A percentile compares a stretch with the other conserved stretches of the same genome.
phyloP scores from a whole-genome alignment of 2,329 filamentous ascomycete species.

The Diplodia seriata region DNA sequence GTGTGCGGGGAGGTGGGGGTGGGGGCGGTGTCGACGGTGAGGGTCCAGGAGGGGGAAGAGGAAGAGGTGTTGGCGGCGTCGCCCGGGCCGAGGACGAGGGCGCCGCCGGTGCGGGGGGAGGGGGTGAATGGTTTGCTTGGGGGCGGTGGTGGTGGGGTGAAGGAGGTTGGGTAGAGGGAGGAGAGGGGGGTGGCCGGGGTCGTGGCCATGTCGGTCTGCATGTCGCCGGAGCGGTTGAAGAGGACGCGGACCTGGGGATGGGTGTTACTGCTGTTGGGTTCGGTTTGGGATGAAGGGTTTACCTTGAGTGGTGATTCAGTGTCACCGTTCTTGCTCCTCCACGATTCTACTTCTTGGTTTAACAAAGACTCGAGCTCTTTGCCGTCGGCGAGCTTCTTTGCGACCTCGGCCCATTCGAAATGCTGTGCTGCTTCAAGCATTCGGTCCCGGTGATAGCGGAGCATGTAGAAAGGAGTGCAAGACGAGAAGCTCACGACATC shows the following conservation, averaged over 20 bases:
- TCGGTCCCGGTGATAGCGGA: constrained; percentile 78
- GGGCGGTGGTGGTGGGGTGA: constrained; percentile 54
- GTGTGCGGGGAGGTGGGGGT: constrained; percentile 71
- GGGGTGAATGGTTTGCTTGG: constrained; percentile 40
- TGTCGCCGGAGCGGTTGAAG: constrained; percentile 51
- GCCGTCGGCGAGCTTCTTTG: constrained; percentile 45
- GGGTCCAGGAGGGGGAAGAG: constrained; percentile 49
- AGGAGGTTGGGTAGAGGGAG: constrained; percentile 64
- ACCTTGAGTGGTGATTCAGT: constrained; percentile 42
- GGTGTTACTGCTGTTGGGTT: not conserved
- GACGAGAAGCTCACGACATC: constrained; percentile 55
- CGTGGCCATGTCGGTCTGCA: constrained; percentile 49
- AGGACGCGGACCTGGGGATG: constrained; percentile 61
- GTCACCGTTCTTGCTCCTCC: constrained; percentile 30
- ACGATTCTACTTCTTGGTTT: constrained; percentile 43
- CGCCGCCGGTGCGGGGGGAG: constrained; percentile 47
- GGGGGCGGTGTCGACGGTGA: constrained; percentile 60
- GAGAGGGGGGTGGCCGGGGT: constrained; percentile 53
- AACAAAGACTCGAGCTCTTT: constrained; percentile 44
- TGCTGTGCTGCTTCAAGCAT: constrained; percentile 67
- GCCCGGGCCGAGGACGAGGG: constrained; percentile 43
- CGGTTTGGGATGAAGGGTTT: constrained; percentile 26
- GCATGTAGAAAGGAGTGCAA: constrained; percentile 76
- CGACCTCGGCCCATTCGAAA: constrained; percentile 55
- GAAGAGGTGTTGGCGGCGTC: constrained; percentile 38